phyloP scores from a whole-genome alignment of 495 filamentous ascomycete species.

The Lasiosphaeria miniovina region DNA sequence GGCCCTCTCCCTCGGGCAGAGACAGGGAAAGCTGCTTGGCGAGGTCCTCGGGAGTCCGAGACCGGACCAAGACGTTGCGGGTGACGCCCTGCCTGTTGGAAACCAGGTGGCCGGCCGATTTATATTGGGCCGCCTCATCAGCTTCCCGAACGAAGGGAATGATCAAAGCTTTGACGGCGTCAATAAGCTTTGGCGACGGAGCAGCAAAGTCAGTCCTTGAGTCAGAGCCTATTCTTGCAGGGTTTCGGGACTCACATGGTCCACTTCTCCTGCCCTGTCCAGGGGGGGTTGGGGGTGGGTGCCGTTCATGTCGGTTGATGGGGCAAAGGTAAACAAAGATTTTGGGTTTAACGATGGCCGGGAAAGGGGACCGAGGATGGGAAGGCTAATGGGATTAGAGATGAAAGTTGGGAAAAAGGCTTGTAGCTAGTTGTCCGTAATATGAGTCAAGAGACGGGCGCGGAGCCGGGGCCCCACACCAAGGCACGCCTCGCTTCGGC shows the following conservation, averaged over 20 bases:
- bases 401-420: too few relatives aligned
- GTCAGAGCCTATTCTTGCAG: neutral
- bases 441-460: too few relatives aligned
- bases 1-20: constrained; percentile 59
- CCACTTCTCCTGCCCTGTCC: constrained; percentile 32
- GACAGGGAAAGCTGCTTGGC: constrained; percentile 59
- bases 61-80: constrained; percentile 64
- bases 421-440: too few relatives aligned
- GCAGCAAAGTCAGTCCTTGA: neutral
- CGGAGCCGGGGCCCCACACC: too few relatives aligned
- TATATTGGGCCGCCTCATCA: constrained; percentile 57
- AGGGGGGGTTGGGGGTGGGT: constrained; percentile 19
- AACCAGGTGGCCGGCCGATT: constrained; percentile 50
- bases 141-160: constrained; percentile 76
- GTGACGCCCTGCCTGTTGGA: constrained; percentile 43
- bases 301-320: constrained; percentile 21
- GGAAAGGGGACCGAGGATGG: neutral
- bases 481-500: too few relatives aligned
- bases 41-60: constrained; percentile 68
- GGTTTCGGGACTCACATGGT: constrained; percentile 43
- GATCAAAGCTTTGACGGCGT: constrained; percentile 68
- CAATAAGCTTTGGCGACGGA: constrained; percentile 59
- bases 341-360: neutral
- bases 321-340: neutral
- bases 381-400: too few relatives aligned